Percentiles rank a stretch among this genome's conserved stretches.
phyloP scores from a whole-genome alignment of 2,329 filamentous ascomycete species.

The Fusarium mundagurra region DNA sequence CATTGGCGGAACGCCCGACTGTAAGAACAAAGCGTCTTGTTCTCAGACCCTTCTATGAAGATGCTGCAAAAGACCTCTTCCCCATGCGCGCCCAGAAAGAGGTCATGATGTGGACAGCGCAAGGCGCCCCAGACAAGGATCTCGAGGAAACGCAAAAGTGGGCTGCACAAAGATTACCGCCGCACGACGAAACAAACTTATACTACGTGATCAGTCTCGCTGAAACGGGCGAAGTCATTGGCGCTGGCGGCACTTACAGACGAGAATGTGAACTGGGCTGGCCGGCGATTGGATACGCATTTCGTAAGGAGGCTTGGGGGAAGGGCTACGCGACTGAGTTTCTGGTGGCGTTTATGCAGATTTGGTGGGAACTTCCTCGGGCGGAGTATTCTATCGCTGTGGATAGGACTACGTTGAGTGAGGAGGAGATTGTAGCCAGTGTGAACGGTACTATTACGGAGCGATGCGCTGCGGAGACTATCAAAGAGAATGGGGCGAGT shows the following conservation, averaged over 20 bases:
- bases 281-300: slow-evolving; percentile 11
- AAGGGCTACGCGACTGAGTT: slow-evolving; percentile 11
- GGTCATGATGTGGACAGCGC: slow-evolving; percentile 12
- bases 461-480: neutral
- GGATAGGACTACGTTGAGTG: neutral
- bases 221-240: slow-evolving; percentile 6
- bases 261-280: slow-evolving; percentile 9
- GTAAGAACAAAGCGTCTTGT: neutral
- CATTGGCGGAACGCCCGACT: neutral
- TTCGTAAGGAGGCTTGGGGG: slow-evolving; percentile 8
- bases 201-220: neutral
- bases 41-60: slow-evolving; percentile 2
- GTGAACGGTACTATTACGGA: neutral
- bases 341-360: neutral
- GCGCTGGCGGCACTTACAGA: neutral
- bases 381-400: neutral
- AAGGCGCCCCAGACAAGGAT: neutral
- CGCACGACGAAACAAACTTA: neutral
- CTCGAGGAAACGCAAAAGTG: neutral
- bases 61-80: neutral
- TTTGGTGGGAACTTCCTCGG: neutral
- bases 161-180: neutral
- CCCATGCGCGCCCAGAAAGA: slow-evolving; percentile 7
- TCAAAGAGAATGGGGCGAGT: neutral
- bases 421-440: neutral